Evolutionary conservation across 495 filamentous ascomycete species (phyloP).

Genomic region (Penicillium antarcticum): DNA sequence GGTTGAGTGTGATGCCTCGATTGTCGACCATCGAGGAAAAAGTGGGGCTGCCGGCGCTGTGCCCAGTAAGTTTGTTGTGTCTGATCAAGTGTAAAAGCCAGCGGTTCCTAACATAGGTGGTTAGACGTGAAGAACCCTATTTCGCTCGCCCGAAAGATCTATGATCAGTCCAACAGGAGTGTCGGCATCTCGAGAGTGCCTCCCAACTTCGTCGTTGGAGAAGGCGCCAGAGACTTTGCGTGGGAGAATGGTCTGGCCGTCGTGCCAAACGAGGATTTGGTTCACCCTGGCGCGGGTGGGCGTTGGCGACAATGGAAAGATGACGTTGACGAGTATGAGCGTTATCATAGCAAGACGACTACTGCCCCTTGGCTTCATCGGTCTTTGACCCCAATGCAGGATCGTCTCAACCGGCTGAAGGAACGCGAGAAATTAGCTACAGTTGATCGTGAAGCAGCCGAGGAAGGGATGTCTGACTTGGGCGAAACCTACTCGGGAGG

Average conservation of each 20-base stretch:
- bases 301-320: constrained; percentile 73
- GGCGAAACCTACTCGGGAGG: too few species aligned
- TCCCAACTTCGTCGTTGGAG: constrained; percentile 83
- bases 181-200: constrained; percentile 83
- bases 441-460: background rate
- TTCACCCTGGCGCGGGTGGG: constrained; percentile 69
- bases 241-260: constrained; percentile 68
- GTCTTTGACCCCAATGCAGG: background rate
- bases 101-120: constrained; percentile 3
- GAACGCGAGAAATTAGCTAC: background rate
- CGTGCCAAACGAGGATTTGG: constrained; percentile 65
- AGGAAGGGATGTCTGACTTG: background rate
- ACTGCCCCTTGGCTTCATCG: constrained; percentile 1
- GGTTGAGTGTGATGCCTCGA: constrained; percentile 90
- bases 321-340: constrained; percentile 58
- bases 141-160: constrained; percentile 74
- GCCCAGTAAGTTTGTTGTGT: constrained; percentile 58
- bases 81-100: background rate
- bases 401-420: constrained; percentile 2
- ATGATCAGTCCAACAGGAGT: constrained; percentile 67
- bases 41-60: constrained; percentile 93
- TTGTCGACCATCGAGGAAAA: constrained; percentile 85
- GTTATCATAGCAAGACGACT: background rate
- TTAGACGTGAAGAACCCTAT: constrained; percentile 92
- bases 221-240: constrained; percentile 83